These are phyloP conservation scores for Chytriomyces sp. DNA, from an alignment of 192 early-diverging fungal genomes.

Conservation along the genomic window DNA sequence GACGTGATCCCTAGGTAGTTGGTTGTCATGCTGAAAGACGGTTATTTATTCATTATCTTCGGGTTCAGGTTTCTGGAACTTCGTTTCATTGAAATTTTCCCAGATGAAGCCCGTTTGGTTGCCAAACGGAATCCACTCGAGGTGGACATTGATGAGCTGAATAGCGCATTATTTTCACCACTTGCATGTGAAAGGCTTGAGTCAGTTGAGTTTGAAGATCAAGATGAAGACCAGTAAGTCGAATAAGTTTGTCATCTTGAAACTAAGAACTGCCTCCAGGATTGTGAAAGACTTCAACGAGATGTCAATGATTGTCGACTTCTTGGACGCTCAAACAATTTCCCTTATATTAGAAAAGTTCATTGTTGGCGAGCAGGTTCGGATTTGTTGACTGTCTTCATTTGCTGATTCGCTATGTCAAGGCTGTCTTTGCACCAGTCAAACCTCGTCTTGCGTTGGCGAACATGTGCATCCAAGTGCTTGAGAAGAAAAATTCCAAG, in stretches of 20 bases:
- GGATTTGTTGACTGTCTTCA: background rate
- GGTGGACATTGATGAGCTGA: background rate
- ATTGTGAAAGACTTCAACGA: constrained; percentile 12
- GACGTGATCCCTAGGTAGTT: constrained; percentile 2
- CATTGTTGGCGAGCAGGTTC: constrained; percentile 31
- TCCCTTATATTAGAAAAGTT: background rate
- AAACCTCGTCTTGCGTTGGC: too few species aligned
- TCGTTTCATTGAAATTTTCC: constrained; percentile 20
- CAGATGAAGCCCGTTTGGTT: constrained; percentile 4
- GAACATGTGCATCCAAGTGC: too few species aligned
- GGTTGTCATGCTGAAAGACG: background rate
- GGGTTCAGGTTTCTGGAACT: background rate
- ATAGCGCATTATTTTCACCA: background rate
- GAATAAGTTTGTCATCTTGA: background rate
- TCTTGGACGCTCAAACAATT: constrained; percentile 5
- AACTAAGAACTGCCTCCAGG: background rate
- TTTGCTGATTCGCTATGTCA: background rate
- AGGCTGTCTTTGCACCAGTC: too few species aligned
- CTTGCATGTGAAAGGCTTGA: constrained; percentile 21
- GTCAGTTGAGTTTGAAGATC: constrained; percentile 38
- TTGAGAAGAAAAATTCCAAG: too few species aligned
- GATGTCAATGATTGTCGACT: constrained; percentile 11
- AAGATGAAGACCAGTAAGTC: constrained; percentile 36
- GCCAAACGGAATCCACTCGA: background rate
- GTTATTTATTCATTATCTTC: constrained; percentile 5